phyloP scores from a whole-genome alignment of 1,139 yeast species.

The Yamadazyma friedrichii region DNA sequence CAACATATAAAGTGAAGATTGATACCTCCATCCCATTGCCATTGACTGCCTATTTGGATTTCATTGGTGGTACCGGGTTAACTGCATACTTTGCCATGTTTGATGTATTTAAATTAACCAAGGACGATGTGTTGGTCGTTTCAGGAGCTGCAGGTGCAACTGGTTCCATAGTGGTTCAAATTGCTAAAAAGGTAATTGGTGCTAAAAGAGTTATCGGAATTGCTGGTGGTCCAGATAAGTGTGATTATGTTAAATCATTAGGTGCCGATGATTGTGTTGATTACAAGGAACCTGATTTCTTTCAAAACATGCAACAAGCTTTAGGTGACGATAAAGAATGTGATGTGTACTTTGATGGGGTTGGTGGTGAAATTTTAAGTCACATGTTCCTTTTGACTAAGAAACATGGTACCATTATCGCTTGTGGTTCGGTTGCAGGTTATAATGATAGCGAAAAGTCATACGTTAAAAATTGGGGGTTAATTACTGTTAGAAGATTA shows the following conservation, averaged over 20 bases:
- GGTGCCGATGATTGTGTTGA: constrained; percentile 58
- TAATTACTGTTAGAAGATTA: constrained; percentile 48
- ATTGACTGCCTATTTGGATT: constrained; percentile 24
- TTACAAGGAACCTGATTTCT: constrained; percentile 47
- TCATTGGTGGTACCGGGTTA: constrained; percentile 54
- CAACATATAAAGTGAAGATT: constrained; percentile 21
- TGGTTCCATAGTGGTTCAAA: constrained; percentile 60
- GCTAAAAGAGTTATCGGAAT: constrained; percentile 61
- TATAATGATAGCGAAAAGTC: constrained; percentile 45
- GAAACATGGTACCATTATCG: constrained; percentile 45
- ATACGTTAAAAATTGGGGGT: constrained; percentile 36
- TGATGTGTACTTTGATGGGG: constrained; percentile 57
- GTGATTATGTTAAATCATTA: constrained; percentile 51
- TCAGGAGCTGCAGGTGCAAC: constrained; percentile 75
- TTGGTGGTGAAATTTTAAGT: constrained; percentile 62
- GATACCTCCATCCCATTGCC: constrained; percentile 25
- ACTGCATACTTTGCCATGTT: constrained; percentile 62
- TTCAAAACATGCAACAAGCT: constrained; percentile 40
- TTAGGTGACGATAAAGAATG: constrained; percentile 41
- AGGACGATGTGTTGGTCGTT: constrained; percentile 38
- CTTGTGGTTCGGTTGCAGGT: constrained; percentile 64
- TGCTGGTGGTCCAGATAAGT: constrained; percentile 61
- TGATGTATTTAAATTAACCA: constrained; percentile 41
- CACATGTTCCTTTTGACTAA: constrained; percentile 41
- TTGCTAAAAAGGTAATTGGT: constrained; percentile 53